Base-by-base conservation (phyloP, 2,329 filamentous ascomycete genomes). In the Beauveria brongniartii region DNA sequence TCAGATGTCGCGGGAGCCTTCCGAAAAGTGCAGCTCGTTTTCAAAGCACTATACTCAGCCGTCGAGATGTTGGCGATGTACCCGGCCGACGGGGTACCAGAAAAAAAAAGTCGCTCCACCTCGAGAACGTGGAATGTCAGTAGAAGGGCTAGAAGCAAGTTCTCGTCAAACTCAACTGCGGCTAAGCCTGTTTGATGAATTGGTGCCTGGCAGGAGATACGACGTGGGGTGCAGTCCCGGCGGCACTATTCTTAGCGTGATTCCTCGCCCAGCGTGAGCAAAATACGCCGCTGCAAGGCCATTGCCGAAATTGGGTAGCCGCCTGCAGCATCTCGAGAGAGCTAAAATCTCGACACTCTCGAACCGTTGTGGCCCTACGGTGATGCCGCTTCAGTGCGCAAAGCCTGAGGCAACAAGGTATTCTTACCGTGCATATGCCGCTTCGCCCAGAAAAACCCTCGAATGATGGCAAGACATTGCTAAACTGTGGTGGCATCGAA, bases 121-220 rank as follows among this genome's bases (percentile, higher is more conserved):
- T 20, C 10, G 3, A 40, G 28, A 50, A 41, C 46, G 24, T 58
- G 46, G 55, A 58, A 58, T 18, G 22, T 37, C 24, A 40, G 47
- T 34, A n/a, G 55, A 59, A 59, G 55, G n/a, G 46, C 55, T 52
- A 58, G 55, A 58, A 58, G 47, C 55, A 51, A 37, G 44, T 50
- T 50, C 55, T 57, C 24, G 47, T 46, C 44, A 40, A 48, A 51
- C 7, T 44, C 6, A 20, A 58, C 34, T 24, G 37, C 55, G 20
- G 34, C 55, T 52, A 59, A 22, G 47, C 55, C 55, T 59, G 24
- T 44, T 59, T 52, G 47, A 59, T 34, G 18, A 51, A 52, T 52
- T 59, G 34, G 55, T 51, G 37, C 55, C 22, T 41, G 28, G 47
- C 37, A 59, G 55, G 55, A 48, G 20, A 52, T 34, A 30, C 37